Evolutionary conservation across 257 asterid species (phyloP).

Genomic region (Parsonsia alboflavescens): DNA sequence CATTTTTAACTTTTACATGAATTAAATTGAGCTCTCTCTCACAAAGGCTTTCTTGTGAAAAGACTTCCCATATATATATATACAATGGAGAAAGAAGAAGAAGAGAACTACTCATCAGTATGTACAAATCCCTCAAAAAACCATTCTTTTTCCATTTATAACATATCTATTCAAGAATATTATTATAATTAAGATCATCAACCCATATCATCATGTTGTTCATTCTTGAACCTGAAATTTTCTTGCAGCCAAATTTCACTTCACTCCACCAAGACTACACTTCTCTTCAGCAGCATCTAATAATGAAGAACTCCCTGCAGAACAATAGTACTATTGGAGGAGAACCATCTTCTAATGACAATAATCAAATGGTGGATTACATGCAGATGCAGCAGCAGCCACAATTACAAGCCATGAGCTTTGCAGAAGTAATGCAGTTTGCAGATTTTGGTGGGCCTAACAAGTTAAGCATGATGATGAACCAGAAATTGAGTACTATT

Average conservation of each 20-base stretch:
- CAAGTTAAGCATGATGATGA: constrained; percentile 5
- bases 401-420: constrained; percentile 31
- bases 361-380: constrained; percentile 50
- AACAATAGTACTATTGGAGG: constrained; percentile 14
- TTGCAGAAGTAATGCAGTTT: constrained; percentile 88
- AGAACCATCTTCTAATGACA: constrained; percentile 26
- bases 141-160: constrained; percentile 3
- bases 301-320: constrained; percentile 24
- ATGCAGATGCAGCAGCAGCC: constrained; percentile 24
- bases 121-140: constrained; percentile 10
- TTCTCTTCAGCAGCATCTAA: constrained; percentile 21
- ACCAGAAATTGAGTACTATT: constrained; percentile 34
- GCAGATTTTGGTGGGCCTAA: constrained; percentile 54
- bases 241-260: constrained; percentile 23
- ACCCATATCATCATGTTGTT: constrained; percentile 19
- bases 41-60: constrained; percentile 25
- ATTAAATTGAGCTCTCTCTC: constrained; percentile 13
- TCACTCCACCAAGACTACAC: constrained; percentile 33
- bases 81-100: constrained; percentile 67
- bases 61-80: constrained; percentile 9
- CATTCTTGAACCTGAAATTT: constrained; percentile 26
- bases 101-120: constrained; percentile 58
- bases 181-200: not conserved
- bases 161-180: constrained; percentile 23
- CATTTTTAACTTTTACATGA: constrained; percentile 20